Evolutionary conservation across 2,329 filamentous ascomycete species (phyloP).

Genomic region (Colletotrichum sp.): DNA sequence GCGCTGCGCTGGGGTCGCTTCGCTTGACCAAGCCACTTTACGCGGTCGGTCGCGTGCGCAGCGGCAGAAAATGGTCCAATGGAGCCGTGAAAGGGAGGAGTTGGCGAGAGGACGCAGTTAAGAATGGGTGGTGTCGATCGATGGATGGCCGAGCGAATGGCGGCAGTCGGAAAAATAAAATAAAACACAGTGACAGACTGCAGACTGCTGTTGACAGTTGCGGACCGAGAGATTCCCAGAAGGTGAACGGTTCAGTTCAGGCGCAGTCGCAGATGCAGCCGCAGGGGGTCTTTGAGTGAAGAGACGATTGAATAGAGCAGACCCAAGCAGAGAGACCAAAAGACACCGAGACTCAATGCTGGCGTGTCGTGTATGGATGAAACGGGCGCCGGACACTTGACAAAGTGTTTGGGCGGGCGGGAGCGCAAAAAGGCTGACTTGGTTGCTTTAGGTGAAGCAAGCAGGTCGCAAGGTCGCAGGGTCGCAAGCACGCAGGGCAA

Average conservation of each 20-base stretch:
- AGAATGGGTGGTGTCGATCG: background rate
- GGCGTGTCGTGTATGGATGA: slow-evolving; percentile 11
- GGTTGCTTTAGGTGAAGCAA: background rate
- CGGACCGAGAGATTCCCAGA: background rate
- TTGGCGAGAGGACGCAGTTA: background rate
- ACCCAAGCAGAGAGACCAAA: background rate
- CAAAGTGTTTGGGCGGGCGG: background rate
- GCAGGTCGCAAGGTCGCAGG: background rate
- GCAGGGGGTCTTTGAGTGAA: background rate
- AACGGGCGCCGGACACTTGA: slow-evolving; percentile 10
- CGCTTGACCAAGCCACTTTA: slow-evolving; percentile 21
- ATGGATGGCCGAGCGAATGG: background rate
- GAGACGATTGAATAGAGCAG: background rate
- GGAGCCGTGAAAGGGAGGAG: background rate
- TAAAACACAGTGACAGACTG: background rate
- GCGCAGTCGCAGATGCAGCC: background rate
- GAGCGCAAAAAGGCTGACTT: background rate
- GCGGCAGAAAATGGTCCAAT: slow-evolving; percentile 3
- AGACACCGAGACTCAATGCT: background rate
- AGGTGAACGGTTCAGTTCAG: background rate
- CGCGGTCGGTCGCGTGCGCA: slow-evolving; percentile 22
- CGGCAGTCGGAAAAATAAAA: background rate
- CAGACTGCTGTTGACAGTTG: background rate
- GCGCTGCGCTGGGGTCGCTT: slow-evolving; percentile 20
- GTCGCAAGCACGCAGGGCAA: background rate